These are phyloP conservation scores for Cocos nucifera DNA, from an alignment of 176 grass and related monocot species.

Conservation along the genomic window DNA sequence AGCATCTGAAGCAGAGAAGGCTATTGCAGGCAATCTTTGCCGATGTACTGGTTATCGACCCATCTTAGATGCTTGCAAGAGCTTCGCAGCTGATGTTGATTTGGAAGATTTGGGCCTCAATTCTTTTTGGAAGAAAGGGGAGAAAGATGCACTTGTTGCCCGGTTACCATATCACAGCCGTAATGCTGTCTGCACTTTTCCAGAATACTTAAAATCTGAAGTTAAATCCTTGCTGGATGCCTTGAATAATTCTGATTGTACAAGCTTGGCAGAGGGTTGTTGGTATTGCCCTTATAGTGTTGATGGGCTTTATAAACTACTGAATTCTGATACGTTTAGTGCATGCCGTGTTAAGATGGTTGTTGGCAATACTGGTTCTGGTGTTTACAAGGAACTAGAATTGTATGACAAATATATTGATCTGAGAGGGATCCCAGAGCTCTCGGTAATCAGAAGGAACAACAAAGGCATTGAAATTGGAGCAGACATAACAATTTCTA, in stretches of 20 bases:
- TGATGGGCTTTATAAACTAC: slow-evolving; percentile 34
- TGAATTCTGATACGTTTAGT: slow-evolving; percentile 23
- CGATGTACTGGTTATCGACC: slow-evolving; percentile 93
- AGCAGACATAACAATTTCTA: slow-evolving; percentile 50
- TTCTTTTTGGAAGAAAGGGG: slow-evolving; percentile 68
- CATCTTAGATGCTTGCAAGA: slow-evolving; percentile 79
- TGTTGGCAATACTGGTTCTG: slow-evolving; percentile 71
- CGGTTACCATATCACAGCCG: slow-evolving; percentile 46
- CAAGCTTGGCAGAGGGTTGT: neutral
- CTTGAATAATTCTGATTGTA: neutral
- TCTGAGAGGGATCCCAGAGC: slow-evolving; percentile 50
- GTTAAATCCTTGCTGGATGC: slow-evolving; percentile 37
- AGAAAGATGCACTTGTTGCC: slow-evolving; percentile 19
- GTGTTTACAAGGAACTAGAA: slow-evolving; percentile 67
- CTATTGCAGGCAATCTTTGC: slow-evolving; percentile 74
- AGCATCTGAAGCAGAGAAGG: slow-evolving; percentile 44
- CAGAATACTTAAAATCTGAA: slow-evolving; percentile 68
- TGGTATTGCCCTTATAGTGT: slow-evolving; percentile 57
- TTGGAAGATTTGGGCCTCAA: slow-evolving; percentile 88
- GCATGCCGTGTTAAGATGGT: slow-evolving; percentile 47
- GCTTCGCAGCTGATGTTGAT: slow-evolving; percentile 86
- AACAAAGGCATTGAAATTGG: slow-evolving; percentile 46
- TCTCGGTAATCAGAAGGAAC: slow-evolving; percentile 44
- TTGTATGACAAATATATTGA: slow-evolving; percentile 68
- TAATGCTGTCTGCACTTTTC: slow-evolving; percentile 43